These are phyloP conservation scores for Claviceps spartinae DNA, from an alignment of 2,329 filamentous ascomycete genomes.

Conservation along the genomic window DNA sequence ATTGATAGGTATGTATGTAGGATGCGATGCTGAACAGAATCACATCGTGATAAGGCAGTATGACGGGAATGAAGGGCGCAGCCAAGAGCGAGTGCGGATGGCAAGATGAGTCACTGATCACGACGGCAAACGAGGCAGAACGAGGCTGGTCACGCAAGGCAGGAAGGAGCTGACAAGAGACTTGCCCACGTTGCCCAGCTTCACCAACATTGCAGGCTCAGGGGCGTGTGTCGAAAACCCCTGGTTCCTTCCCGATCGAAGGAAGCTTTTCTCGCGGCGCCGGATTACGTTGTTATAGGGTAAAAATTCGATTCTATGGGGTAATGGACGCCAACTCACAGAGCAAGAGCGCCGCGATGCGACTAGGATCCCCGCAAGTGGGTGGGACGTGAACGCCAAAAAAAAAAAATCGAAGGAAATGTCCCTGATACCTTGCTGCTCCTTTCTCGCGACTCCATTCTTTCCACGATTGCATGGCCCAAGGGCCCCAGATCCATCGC, in stretches of 20 bases:
- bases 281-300: constrained; percentile 18
- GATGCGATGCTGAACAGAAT: background rate
- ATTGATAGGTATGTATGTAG: background rate
- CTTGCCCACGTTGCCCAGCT: background rate
- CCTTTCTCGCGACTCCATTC: background rate
- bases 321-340: constrained; percentile 8
- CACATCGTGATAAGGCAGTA: constrained; percentile 3
- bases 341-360: constrained; percentile 8
- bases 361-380: background rate
- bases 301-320: constrained; percentile 12
- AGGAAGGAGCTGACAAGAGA: constrained; percentile 1
- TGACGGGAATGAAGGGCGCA: constrained; percentile 4
- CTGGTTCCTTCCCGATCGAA: background rate
- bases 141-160: background rate
- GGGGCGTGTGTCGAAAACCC: no score
- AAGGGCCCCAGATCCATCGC: background rate
- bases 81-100: background rate
- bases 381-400: background rate
- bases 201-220: background rate
- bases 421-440: background rate
- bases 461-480: background rate
- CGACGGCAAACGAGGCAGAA: background rate
- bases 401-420: background rate
- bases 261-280: constrained; percentile 4
- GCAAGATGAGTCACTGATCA: background rate